A percentile compares a stretch with the other conserved stretches of the same genome.
Evolutionary conservation across 2,329 filamentous ascomycete genomes (phyloP).

Genomic region (Pseudogymnoascus sp.): DNA sequence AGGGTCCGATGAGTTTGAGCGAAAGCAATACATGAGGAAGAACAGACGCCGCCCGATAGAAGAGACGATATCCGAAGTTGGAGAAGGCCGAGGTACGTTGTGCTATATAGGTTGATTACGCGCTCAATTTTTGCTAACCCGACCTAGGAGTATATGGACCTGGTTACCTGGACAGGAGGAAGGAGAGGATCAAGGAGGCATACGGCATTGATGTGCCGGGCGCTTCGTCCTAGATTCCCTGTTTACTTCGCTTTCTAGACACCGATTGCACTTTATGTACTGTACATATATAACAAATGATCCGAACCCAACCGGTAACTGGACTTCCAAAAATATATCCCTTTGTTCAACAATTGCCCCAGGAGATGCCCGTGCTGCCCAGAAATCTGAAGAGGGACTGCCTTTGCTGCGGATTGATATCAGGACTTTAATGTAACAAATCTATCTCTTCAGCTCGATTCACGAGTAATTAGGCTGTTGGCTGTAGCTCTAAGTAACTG

Average conservation of each 20-base stretch:
- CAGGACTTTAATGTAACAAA: background rate
- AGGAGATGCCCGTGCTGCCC: background rate
- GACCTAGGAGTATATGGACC: slow-evolving; percentile 55
- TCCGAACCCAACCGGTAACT: background rate
- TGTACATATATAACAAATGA: slow-evolving; percentile 9
- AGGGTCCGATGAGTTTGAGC: slow-evolving; percentile 53
- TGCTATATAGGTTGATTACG: background rate
- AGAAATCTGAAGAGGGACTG: background rate
- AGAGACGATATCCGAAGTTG: slow-evolving; percentile 57
- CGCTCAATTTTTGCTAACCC: slow-evolving; percentile 11
- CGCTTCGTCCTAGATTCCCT: slow-evolving; percentile 11
- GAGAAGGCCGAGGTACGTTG: slow-evolving; percentile 60
- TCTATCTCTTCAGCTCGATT: background rate
- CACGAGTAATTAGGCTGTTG: background rate
- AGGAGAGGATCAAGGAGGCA: slow-evolving; percentile 57
- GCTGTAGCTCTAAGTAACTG: background rate
- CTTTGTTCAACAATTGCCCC: slow-evolving; percentile 9
- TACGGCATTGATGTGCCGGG: slow-evolving; percentile 58
- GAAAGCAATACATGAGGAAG: slow-evolving; percentile 54
- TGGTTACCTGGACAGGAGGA: slow-evolving; percentile 60
- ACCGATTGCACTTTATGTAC: slow-evolving; percentile 2
- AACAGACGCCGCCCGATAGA: slow-evolving; percentile 54
- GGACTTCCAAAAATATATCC: slow-evolving; percentile 20
- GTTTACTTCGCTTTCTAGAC: background rate
- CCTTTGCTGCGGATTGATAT: background rate